Base-by-base conservation (phyloP, 352 stramenopile genomes). In the Pythium rhizo-oryzae region DNA sequence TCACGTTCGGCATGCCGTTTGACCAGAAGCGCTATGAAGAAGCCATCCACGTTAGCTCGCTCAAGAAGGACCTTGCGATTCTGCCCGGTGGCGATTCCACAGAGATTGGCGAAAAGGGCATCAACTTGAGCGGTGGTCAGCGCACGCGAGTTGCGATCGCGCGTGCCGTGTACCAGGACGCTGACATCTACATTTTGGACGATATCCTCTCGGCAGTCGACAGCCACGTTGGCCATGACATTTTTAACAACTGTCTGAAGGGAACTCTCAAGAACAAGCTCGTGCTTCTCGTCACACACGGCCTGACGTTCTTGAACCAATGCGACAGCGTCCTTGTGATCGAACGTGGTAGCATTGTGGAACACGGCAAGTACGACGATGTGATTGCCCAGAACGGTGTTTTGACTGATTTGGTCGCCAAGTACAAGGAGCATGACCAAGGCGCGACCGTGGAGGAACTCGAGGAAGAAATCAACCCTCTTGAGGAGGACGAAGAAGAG, bases 51-150 rank as follows among this genome's bases (percentile, higher is more conserved):
- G 84, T 94, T 39, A 78, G 96, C 47, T 73, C 73, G 37, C 78
- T 99, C 24, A 72, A 78, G 19, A 86, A 93, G 55, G 97, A 99
- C 68, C 69, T 99, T 28, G 75, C 77, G 46, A 84, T 98, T 46
- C 74, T 99, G 33, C 88, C 95, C 7, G 85, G 85, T 33, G 97
- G 97, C 19, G 97, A 99, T 74, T 63, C 76, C 67, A 99, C 97
- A 0, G 97, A 99, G 77, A 99, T 99, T 54, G 98, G 97, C 8
- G 97, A 99, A 80, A 98, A 98, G 66, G 98, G 98, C 0, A 97
- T 99, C 50, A 99, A 98, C 71, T 77, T 99, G 7, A 98, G 82
- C 37, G 97, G 97, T 16, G 98, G 98, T 7, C 97, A 99, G 78
- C 98, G 98, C 59, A 90, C 84, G 37, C 86, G 96, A 59, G 89